phyloP scores from a whole-genome alignment of 2,329 filamentous ascomycete species.

The Aureobasidium melanogenum region DNA sequence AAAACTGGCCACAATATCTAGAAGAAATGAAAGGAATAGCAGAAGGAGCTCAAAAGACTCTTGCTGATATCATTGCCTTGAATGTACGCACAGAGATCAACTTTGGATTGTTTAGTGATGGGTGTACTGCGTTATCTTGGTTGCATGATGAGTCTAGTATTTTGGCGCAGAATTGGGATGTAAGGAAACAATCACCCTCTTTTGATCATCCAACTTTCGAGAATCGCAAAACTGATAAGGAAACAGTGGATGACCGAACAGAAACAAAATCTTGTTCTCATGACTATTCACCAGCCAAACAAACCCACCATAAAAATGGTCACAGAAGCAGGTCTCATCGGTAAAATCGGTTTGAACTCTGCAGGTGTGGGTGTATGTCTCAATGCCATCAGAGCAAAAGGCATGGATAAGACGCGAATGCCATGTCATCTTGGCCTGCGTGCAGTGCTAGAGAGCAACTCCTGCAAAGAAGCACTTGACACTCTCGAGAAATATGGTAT shows the following conservation, averaged over 20 bases:
- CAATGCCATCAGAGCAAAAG: conserved; percentile 53
- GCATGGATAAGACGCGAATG: conserved; percentile 42
- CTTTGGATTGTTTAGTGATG: conserved; percentile 50
- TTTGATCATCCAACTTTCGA: too few species aligned
- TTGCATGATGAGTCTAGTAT: conserved; percentile 29
- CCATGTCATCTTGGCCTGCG: conserved; percentile 56
- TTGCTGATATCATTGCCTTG: conserved; percentile 48
- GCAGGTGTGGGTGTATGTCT: conserved; percentile 50
- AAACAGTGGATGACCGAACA: conserved; percentile 42
- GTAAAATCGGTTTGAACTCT: conserved; percentile 57
- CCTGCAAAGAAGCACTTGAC: conserved; percentile 38
- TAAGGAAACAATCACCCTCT: conserved; percentile 15
- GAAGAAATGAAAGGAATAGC: conserved; percentile 42
- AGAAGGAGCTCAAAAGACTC: conserved; percentile 36
- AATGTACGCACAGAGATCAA: conserved; percentile 51
- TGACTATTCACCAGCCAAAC: conserved; percentile 34
- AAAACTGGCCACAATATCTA: conserved; percentile 34
- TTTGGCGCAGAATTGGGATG: conserved; percentile 52
- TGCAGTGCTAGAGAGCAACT: conserved; percentile 44
- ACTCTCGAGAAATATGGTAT: conserved; percentile 39
- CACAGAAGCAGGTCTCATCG: conserved; percentile 53
- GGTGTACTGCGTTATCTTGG: conserved; percentile 47
- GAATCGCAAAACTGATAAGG: not conserved
- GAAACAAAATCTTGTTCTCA: conserved; percentile 40
- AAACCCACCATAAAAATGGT: conserved; percentile 46